Percentiles rank a stretch among this genome's conserved stretches.
phyloP scores from a whole-genome alignment of 768 basidiomycete genomes.

The Amanita pallidorosea region DNA sequence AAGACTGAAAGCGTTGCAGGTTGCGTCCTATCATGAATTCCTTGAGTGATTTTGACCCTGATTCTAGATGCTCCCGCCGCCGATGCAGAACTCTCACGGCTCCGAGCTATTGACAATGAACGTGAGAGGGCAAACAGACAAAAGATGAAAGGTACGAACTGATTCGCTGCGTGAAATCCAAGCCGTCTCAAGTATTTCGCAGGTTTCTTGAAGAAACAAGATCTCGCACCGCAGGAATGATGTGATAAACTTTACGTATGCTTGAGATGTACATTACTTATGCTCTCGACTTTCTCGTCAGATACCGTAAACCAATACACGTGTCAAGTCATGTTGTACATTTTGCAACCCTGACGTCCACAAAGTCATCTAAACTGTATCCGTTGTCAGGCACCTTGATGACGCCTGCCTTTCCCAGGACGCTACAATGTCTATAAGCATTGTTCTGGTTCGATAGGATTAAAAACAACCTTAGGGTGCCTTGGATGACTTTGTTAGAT shows the following conservation, averaged over 20 bases:
- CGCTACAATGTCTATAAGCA: slow-evolving; percentile 26
- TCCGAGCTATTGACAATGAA: slow-evolving; percentile 55
- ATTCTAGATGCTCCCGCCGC: slow-evolving; percentile 42
- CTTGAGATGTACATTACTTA: background rate
- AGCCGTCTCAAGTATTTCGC: background rate
- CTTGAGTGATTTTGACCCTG: background rate
- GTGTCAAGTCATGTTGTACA: background rate
- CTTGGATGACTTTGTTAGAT: slow-evolving; percentile 48
- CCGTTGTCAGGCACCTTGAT: slow-evolving; percentile 46
- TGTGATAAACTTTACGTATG: background rate
- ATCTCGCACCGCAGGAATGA: slow-evolving; percentile 12
- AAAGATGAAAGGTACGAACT: slow-evolving; percentile 57
- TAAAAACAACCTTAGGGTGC: slow-evolving; percentile 55
- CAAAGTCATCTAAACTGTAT: slow-evolving; percentile 45
- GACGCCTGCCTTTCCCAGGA: slow-evolving; percentile 69
- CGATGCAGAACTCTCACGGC: slow-evolving; percentile 53
- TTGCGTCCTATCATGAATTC: slow-evolving; percentile 13
- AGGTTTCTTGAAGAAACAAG: slow-evolving; percentile 45
- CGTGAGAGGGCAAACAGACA: slow-evolving; percentile 53
- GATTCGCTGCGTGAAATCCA: background rate
- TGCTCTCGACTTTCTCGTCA: background rate
- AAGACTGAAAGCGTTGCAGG: slow-evolving; percentile 55
- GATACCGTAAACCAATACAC: background rate
- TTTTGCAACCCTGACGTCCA: slow-evolving; percentile 42
- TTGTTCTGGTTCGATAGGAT: background rate